Evolutionary conservation across 2,329 filamentous ascomycete species (phyloP).

Genomic region (Domatiomyces globalis): DNA sequence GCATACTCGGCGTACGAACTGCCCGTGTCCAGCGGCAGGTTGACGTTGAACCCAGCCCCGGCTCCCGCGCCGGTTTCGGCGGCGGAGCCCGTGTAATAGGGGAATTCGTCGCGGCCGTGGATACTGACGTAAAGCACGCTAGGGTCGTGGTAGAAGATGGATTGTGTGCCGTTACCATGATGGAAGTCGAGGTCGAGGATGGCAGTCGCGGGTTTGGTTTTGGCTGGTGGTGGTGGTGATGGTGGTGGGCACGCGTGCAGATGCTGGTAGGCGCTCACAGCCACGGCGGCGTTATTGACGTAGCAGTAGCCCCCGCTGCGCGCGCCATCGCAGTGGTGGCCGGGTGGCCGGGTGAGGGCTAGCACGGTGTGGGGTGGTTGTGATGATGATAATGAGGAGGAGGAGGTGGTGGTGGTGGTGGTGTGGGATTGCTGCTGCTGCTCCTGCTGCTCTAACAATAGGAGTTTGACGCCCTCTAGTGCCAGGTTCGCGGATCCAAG

Average conservation of each 20-base stretch:
- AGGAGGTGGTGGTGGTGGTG: not conserved
- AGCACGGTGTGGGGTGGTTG: constrained; percentile 11
- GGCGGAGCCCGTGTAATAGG: constrained; percentile 18
- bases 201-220: not conserved
- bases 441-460: constrained; percentile 3
- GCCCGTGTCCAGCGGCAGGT: constrained; percentile 14
- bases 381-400: not conserved
- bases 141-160: constrained; percentile 20
- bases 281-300: constrained; percentile 17
- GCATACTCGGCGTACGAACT: constrained; percentile 12
- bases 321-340: constrained; percentile 17
- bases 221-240: not conserved
- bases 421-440: not conserved
- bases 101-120: constrained; percentile 24
- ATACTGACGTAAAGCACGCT: constrained; percentile 23
- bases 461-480: constrained; percentile 12
- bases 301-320: constrained; percentile 19
- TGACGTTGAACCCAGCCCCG: constrained; percentile 13
- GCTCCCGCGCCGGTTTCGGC: constrained; percentile 9
- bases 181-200: constrained; percentile 19
- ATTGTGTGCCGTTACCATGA: constrained; percentile 18
- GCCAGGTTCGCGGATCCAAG: constrained; percentile 17
- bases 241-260: not conserved
- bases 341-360: constrained; percentile 16
- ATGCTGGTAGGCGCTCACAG: constrained; percentile 10